Evolutionary conservation across 345 rosid species (phyloP).

Genomic region (Murraya koenigii): DNA sequence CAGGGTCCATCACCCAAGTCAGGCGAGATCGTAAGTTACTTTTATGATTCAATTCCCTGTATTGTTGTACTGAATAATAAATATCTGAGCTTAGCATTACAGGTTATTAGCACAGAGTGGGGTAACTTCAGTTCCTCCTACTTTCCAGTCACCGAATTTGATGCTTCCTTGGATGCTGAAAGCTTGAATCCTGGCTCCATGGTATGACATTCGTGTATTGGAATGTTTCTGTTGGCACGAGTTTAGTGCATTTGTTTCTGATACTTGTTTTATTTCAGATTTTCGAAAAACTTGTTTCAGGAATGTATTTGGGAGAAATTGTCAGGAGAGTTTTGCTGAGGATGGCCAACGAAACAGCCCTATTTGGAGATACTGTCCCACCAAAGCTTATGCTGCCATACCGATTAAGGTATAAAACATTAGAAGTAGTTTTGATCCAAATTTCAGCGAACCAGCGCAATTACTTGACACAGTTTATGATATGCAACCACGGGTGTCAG

Average conservation of each 20-base stretch:
- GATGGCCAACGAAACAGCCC: conserved; percentile 55
- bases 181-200: conserved; percentile 42
- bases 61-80: neutral
- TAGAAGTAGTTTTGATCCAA: too few species aligned
- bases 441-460: too few species aligned
- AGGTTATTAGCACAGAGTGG: conserved; percentile 68
- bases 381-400: conserved; percentile 47
- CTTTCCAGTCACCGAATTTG: conserved; percentile 58
- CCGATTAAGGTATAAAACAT: conserved; percentile 40
- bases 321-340: conserved; percentile 62
- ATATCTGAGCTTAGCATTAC: conserved; percentile 5
- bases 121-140: conserved; percentile 50
- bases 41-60: neutral
- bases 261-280: conserved; percentile 28
- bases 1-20: conserved; percentile 28
- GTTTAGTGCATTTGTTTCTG: neutral
- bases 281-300: conserved; percentile 61
- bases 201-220: conserved; percentile 26
- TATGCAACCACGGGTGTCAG: too few species aligned
- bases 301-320: conserved; percentile 68
- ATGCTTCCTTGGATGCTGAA: conserved; percentile 46
- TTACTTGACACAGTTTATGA: too few species aligned
- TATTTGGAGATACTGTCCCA: conserved; percentile 55
- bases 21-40: conserved; percentile 41
- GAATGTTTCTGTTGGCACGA: neutral